Conservation (phyloP, 257 asterid genomes). For the Striga asiatica region DNA sequence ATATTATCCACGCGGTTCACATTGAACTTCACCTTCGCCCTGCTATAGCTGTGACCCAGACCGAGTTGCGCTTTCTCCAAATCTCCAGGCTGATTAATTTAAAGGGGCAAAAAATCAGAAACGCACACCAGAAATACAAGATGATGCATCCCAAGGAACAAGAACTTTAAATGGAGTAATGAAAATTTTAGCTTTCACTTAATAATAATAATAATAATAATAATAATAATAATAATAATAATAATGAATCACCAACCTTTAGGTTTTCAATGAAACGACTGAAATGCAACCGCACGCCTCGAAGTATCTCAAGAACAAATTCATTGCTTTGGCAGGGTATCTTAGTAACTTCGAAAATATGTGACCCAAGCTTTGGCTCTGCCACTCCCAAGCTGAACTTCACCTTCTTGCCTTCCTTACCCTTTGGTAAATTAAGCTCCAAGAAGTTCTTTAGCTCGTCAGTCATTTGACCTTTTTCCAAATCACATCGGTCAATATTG, state of each 20-base stretch:
- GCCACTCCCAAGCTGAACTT: slow-evolving; percentile 72
- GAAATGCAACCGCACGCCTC: slow-evolving; percentile 80
- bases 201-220: too few species aligned
- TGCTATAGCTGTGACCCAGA: slow-evolving; percentile 86
- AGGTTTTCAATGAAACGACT: slow-evolving; percentile 48
- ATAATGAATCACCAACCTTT: slow-evolving; percentile 55
- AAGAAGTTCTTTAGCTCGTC: slow-evolving; percentile 69
- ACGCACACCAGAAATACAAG: background rate
- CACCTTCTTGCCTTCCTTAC: slow-evolving; percentile 75
- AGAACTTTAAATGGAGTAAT: background rate
- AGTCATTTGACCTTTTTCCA: slow-evolving; percentile 75
- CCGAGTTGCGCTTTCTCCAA: slow-evolving; percentile 96
- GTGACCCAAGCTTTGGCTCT: slow-evolving; percentile 89
- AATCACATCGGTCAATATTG: background rate
- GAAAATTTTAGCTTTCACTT: too few species aligned
- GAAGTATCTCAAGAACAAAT: slow-evolving; percentile 73
- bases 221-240: too few species aligned
- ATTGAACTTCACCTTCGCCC: slow-evolving; percentile 94
- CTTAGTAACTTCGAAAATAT: slow-evolving; percentile 66
- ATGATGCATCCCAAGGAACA: background rate
- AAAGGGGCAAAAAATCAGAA: slow-evolving; percentile 1
- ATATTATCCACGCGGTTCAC: slow-evolving; percentile 95
- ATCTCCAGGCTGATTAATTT: slow-evolving; percentile 57
- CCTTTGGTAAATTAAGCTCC: slow-evolving; percentile 72
- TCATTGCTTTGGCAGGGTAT: slow-evolving; percentile 87